Evolutionary conservation across 768 basidiomycete species (phyloP).

Genomic region (Mrakia frigida): DNA sequence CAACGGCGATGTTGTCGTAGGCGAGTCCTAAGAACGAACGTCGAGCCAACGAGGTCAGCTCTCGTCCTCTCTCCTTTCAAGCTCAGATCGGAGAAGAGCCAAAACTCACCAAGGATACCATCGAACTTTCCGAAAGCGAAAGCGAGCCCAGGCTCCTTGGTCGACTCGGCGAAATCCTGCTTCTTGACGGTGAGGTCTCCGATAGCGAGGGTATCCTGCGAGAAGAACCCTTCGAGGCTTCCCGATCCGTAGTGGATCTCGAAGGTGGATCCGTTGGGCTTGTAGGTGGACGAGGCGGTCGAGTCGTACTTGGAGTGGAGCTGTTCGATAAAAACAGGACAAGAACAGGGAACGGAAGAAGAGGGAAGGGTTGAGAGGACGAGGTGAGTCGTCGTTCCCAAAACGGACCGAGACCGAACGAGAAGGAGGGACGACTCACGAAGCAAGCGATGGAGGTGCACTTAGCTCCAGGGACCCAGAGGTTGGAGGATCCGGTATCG

Average conservation of each 20-base stretch:
- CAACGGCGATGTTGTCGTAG: slow-evolving; percentile 93
- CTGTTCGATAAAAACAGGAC: too few species aligned
- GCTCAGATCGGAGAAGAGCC: too few species aligned
- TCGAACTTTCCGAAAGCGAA: slow-evolving; percentile 98
- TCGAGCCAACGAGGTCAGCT: not conserved
- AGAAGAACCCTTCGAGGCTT: slow-evolving; percentile 93
- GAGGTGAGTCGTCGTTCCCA: not conserved
- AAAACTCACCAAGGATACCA: slow-evolving; percentile 63
- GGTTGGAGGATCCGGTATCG: slow-evolving; percentile 71
- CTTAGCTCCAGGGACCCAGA: slow-evolving; percentile 70
- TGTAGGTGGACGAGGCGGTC: slow-evolving; percentile 70
- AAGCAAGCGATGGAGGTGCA: slow-evolving; percentile 45
- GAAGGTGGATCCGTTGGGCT: slow-evolving; percentile 81
- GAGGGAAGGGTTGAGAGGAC: slow-evolving; percentile 6
- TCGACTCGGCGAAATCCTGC: slow-evolving; percentile 91
- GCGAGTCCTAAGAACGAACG: slow-evolving; percentile 56
- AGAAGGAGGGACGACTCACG: slow-evolving; percentile 36
- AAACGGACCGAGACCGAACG: not conserved
- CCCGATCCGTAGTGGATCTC: slow-evolving; percentile 92
- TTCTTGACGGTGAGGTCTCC: slow-evolving; percentile 69
- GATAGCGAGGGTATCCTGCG: slow-evolving; percentile 70
- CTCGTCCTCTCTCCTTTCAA: not conserved
- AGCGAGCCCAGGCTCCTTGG: slow-evolving; percentile 90
- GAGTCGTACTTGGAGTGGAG: slow-evolving; percentile 90
- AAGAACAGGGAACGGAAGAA: slow-evolving; percentile 79